Conservation (phyloP, 345 rosid genomes). For the Hypericum perforatum region DNA sequence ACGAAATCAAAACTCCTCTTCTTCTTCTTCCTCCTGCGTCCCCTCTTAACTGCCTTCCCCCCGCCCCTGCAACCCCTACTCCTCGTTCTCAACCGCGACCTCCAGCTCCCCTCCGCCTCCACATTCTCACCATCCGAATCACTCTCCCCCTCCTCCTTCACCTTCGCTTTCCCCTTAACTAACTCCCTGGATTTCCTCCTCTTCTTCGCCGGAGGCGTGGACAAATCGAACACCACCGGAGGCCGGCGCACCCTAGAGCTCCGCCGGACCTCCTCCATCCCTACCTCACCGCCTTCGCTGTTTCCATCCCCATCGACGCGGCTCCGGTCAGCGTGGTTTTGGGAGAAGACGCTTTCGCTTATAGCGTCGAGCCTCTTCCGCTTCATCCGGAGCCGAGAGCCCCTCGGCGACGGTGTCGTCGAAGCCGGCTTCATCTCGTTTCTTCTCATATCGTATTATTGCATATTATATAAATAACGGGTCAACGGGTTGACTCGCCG, state of each 20-base stretch:
- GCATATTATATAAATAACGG: too few relatives aligned
- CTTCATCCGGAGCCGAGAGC: constrained; percentile 58
- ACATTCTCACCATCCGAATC: constrained; percentile 8
- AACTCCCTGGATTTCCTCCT: constrained; percentile 25
- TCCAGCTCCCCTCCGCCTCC: constrained; percentile 49
- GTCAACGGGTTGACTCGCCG: too few relatives aligned
- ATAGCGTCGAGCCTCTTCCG: constrained; percentile 88
- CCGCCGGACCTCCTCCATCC: constrained; percentile 50
- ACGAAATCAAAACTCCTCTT: constrained; percentile 6
- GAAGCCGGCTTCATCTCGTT: too few relatives aligned
- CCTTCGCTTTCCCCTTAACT: constrained; percentile 12
- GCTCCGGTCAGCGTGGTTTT: constrained; percentile 47
- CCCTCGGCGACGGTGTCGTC: constrained; percentile 13
- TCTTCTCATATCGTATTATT: too few relatives aligned
- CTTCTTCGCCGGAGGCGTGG: constrained; percentile 65
- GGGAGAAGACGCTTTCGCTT: constrained; percentile 58
- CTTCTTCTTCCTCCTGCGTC: constrained; percentile 38
- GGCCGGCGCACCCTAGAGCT: constrained; percentile 65
- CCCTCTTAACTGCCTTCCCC: constrained; percentile 9
- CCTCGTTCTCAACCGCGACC: constrained; percentile 14
- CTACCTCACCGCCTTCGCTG: constrained; percentile 8
- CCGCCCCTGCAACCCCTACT: constrained; percentile 1
- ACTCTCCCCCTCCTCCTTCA: constrained; percentile 25
- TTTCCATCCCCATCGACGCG: constrained; percentile 21
- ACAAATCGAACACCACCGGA: constrained; percentile 65